Evolutionary conservation across 345 rosid genomes (phyloP).

Genomic region (Schrenkiella parvula): DNA sequence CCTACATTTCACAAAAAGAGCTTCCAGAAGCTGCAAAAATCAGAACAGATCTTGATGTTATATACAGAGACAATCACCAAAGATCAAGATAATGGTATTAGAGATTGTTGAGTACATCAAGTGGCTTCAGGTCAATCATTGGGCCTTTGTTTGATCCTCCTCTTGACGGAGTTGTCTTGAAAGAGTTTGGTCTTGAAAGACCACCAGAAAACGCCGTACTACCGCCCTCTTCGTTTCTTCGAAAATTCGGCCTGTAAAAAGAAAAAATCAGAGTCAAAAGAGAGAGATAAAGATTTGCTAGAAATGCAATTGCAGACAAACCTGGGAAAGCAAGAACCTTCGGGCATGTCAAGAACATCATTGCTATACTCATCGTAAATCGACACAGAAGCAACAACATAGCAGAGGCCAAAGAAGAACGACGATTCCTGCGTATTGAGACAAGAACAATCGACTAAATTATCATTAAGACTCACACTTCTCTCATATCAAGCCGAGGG

Average conservation of each 20-base stretch:
- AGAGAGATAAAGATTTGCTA: not conserved
- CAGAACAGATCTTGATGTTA: not conserved
- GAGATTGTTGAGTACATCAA: slow-evolving; percentile 48
- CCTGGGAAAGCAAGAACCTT: slow-evolving; percentile 91
- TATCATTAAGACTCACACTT: not conserved
- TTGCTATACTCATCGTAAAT: slow-evolving; percentile 96
- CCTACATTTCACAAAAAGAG: slow-evolving; percentile 59
- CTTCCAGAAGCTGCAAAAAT: slow-evolving; percentile 53
- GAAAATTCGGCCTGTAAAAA: slow-evolving; percentile 48
- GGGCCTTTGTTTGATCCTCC: slow-evolving; percentile 47
- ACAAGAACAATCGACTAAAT: not conserved
- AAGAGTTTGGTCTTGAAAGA: slow-evolving; percentile 48
- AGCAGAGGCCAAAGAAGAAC: slow-evolving; percentile 80
- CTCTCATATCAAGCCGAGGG: not conserved
- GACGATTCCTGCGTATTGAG: slow-evolving; percentile 59
- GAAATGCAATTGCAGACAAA: slow-evolving; percentile 20
- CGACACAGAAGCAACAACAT: slow-evolving; percentile 71
- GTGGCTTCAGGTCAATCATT: slow-evolving; percentile 68
- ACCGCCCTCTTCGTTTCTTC: slow-evolving; percentile 31
- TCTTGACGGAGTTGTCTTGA: slow-evolving; percentile 51
- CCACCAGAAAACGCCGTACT: slow-evolving; percentile 29
- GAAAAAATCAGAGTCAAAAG: not conserved
- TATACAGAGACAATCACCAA: not conserved
- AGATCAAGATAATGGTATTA: not conserved
- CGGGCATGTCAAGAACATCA: slow-evolving; percentile 86